A percentile compares a stretch with the other conserved stretches of the same genome.
phyloP scores from a whole-genome alignment of 1,284 basidiomycete species.

The Fistulina hepatica region DNA sequence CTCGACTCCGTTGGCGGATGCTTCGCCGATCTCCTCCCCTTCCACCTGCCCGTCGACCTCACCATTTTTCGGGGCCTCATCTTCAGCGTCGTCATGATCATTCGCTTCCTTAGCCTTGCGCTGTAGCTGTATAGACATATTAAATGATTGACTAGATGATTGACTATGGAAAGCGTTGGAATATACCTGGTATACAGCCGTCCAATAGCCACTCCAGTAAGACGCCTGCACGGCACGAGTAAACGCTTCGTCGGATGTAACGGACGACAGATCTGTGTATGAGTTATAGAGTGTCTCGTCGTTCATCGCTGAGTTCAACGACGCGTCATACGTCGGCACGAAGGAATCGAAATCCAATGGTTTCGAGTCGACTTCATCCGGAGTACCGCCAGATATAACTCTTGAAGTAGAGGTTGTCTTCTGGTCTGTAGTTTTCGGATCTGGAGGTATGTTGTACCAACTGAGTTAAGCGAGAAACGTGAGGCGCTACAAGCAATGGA shows the following conservation, averaged over 20 bases:
- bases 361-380: slow-evolving; percentile 33
- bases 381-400: not conserved
- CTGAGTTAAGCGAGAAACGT: slow-evolving; percentile 25
- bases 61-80: too few species aligned
- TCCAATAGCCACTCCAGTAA: slow-evolving; percentile 81
- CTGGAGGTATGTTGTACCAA: slow-evolving; percentile 63
- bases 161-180: too few species aligned
- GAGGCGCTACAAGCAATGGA: slow-evolving; percentile 2
- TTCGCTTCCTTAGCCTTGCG: too few species aligned
- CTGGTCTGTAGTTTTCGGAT: not conserved
- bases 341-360: slow-evolving; percentile 62
- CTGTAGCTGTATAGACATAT: too few species aligned
- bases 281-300: slow-evolving; percentile 15
- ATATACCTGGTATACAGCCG: slow-evolving; percentile 72
- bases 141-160: too few species aligned
- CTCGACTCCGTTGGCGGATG: too few species aligned
- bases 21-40: too few species aligned
- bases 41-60: too few species aligned
- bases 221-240: slow-evolving; percentile 59
- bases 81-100: too few species aligned
- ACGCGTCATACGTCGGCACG: slow-evolving; percentile 56
- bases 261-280: slow-evolving; percentile 26
- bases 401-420: not conserved
- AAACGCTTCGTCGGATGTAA: slow-evolving; percentile 64
- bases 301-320: slow-evolving; percentile 25